A percentile compares a stretch with the other conserved stretches of the same genome.
Evolutionary conservation across 1,139 yeast genomes (phyloP).

Genomic region (Petasospora rhodanensis): DNA sequence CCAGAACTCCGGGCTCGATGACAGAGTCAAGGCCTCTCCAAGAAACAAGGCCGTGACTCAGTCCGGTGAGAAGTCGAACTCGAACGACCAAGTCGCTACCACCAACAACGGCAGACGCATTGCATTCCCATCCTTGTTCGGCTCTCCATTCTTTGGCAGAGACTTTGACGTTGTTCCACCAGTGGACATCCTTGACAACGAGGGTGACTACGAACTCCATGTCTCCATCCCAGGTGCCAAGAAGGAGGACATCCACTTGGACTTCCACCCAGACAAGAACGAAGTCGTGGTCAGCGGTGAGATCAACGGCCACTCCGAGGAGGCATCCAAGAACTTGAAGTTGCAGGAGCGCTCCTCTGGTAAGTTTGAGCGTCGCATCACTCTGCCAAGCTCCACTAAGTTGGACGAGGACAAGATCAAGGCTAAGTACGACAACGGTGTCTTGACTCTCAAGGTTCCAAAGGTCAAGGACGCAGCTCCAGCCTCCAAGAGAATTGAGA

Average conservation of each 20-base stretch:
- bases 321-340: constrained; percentile 21
- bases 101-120: constrained; percentile 10
- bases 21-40: constrained; percentile 19
- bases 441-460: constrained; percentile 35
- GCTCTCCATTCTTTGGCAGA: constrained; percentile 13
- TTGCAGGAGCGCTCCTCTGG: constrained; percentile 37
- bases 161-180: constrained; percentile 32
- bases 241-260: constrained; percentile 34
- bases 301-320: constrained; percentile 25
- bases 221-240: constrained; percentile 39
- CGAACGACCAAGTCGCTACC: constrained; percentile 12
- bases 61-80: constrained; percentile 3
- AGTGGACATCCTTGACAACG: constrained; percentile 38
- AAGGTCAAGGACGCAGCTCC: constrained; percentile 29
- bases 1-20: constrained; percentile 21
- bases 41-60: constrained; percentile 9
- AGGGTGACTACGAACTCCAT: constrained; percentile 34
- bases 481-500: constrained; percentile 31
- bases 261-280: constrained; percentile 36
- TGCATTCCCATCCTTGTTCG: constrained; percentile 24
- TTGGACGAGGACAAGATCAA: constrained; percentile 37
- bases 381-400: constrained; percentile 33
- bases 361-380: constrained; percentile 36
- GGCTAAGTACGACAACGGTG: constrained; percentile 37
- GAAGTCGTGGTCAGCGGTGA: constrained; percentile 36